Percentiles rank a stretch among this genome's conserved stretches.
Evolutionary conservation across 495 filamentous ascomycete species (phyloP).

Genomic region (Wilcoxina mikolae): DNA sequence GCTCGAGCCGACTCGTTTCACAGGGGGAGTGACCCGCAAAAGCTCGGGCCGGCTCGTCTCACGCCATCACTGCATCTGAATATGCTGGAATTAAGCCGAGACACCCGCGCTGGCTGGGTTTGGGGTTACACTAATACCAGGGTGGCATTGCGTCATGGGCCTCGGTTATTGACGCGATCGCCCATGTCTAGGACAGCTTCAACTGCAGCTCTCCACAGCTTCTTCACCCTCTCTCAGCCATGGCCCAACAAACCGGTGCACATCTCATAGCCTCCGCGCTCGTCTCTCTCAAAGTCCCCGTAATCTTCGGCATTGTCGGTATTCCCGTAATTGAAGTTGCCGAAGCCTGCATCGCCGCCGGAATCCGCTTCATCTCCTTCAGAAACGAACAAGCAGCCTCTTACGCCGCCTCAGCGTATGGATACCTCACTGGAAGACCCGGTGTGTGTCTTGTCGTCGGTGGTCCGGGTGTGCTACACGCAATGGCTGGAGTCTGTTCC

Average conservation of each 20-base stretch:
- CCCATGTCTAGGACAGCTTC: too few species aligned
- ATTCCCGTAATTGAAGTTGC: constrained; percentile 52
- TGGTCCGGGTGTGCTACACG: constrained; percentile 50
- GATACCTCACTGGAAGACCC: constrained; percentile 47
- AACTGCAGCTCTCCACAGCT: background rate
- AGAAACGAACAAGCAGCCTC: constrained; percentile 51
- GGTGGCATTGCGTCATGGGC: too few species aligned
- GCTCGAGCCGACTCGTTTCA: too few species aligned
- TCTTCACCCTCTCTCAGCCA: constrained; percentile 2
- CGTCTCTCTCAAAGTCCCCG: constrained; percentile 40
- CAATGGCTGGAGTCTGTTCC: constrained; percentile 41
- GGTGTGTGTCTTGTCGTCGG: constrained; percentile 52
- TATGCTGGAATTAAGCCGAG: too few species aligned
- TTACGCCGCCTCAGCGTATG: constrained; percentile 51
- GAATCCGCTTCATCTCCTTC: constrained; percentile 51
- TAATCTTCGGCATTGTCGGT: constrained; percentile 52
- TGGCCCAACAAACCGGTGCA: constrained; percentile 35
- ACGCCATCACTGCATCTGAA: too few species aligned
- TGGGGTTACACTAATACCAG: too few species aligned
- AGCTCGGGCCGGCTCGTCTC: too few species aligned
- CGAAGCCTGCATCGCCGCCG: constrained; percentile 46
- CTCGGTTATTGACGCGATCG: too few species aligned
- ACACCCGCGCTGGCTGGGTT: too few species aligned
- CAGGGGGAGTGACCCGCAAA: too few species aligned
- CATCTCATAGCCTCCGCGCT: constrained; percentile 44